phyloP scores from a whole-genome alignment of 2,329 filamentous ascomycete species.

The Exophiala sideris region DNA sequence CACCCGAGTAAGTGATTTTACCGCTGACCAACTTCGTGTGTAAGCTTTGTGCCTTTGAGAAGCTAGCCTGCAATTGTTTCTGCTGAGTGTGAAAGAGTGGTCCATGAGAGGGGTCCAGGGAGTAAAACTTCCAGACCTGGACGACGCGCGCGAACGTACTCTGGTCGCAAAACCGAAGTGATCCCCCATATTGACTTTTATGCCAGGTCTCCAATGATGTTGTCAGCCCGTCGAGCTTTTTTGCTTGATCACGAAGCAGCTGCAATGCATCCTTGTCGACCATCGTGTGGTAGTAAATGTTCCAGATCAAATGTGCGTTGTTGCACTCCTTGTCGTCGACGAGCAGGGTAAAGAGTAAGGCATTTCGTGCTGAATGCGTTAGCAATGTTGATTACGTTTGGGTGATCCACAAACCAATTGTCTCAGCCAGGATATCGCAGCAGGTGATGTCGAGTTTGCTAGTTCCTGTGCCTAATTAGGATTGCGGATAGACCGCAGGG shows the following conservation, averaged over 20 bases:
- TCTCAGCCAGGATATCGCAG: constrained; percentile 51
- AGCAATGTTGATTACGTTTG: background rate
- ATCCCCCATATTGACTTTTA: constrained; percentile 41
- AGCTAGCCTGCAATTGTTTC: too few species aligned
- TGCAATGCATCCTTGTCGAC: constrained; percentile 40
- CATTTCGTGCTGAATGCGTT: constrained; percentile 50
- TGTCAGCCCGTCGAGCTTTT: constrained; percentile 43
- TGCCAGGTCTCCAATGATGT: constrained; percentile 46
- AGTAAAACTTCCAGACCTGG: constrained; percentile 42
- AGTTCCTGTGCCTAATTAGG: background rate
- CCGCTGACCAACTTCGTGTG: too few species aligned
- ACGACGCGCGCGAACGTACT: constrained; percentile 39
- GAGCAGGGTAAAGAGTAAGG: constrained; percentile 52
- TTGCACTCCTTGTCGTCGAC: constrained; percentile 38
- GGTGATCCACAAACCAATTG: constrained; percentile 45
- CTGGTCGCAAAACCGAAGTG: constrained; percentile 50
- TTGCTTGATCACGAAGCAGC: constrained; percentile 42
- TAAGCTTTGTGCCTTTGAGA: too few species aligned
- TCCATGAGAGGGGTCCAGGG: too few species aligned
- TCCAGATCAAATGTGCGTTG: constrained; percentile 43
- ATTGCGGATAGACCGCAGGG: background rate
- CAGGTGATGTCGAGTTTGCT: constrained; percentile 55
- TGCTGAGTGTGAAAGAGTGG: too few species aligned
- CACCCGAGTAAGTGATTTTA: too few species aligned
- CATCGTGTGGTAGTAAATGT: constrained; percentile 55